Evolutionary conservation across 768 basidiomycete species (phyloP).

Genomic region (Lactarius deliciosus): DNA sequence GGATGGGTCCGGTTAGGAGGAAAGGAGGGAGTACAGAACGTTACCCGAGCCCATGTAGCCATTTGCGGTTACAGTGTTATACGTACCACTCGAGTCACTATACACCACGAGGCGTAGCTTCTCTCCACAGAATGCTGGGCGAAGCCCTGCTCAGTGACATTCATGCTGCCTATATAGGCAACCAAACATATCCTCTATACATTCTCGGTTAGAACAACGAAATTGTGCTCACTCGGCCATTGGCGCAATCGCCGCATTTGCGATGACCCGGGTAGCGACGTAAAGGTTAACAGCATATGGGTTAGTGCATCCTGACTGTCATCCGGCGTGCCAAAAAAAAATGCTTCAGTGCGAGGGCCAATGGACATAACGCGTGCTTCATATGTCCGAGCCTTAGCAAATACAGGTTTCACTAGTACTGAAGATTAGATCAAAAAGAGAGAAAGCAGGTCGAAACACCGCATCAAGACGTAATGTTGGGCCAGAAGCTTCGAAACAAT

Average conservation of each 20-base stretch:
- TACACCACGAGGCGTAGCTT: neutral
- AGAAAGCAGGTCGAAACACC: conserved; percentile 22
- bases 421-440: conserved; percentile 24
- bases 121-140: neutral
- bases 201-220: neutral
- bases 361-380: conserved; percentile 10
- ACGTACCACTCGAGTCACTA: too few relatives aligned
- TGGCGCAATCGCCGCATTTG: neutral
- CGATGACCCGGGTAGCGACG: neutral
- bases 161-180: neutral
- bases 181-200: neutral
- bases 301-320: neutral
- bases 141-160: neutral
- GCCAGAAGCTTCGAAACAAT: neutral
- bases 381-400: conserved; percentile 11
- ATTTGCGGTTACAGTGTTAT: neutral
- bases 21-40: neutral
- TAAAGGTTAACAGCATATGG: neutral
- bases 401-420: conserved; percentile 26
- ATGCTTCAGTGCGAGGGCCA: conserved; percentile 1
- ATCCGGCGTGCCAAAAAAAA: neutral
- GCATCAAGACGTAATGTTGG: conserved; percentile 2
- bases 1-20: too few relatives aligned
- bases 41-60: neutral
- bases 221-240: neutral